Percentiles rank a stretch among this genome's conserved stretches.
Conservation (phyloP, 306 rosid species). For the Sophora flavescens region DNA sequence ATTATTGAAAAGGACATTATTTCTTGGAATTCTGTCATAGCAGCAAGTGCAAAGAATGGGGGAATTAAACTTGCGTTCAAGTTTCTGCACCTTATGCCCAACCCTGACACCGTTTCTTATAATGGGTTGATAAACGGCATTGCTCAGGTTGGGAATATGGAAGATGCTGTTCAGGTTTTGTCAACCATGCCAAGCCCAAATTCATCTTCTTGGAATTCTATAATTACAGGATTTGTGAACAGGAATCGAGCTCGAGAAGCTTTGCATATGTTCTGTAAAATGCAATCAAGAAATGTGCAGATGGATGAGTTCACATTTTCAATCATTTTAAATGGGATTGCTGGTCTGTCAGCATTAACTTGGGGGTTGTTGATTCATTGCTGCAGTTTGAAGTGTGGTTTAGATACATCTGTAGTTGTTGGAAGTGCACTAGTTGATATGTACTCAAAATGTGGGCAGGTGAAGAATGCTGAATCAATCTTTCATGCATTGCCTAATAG, state of each 20-base stretch:
- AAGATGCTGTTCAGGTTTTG: conserved; percentile 62
- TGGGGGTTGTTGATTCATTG: conserved; percentile 77
- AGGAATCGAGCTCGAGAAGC: conserved; percentile 63
- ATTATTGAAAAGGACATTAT: conserved; percentile 56
- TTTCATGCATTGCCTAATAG: conserved; percentile 56
- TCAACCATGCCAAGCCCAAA: conserved; percentile 63
- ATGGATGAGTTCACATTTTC: conserved; percentile 81
- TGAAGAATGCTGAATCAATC: conserved; percentile 57
- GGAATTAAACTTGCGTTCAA: conserved; percentile 55
- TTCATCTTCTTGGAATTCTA: conserved; percentile 80
- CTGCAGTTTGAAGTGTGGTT: conserved; percentile 59
- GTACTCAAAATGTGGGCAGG: conserved; percentile 84
- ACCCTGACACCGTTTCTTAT: conserved; percentile 65
- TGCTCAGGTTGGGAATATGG: conserved; percentile 64
- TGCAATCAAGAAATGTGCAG: conserved; percentile 57
- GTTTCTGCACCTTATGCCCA: conserved; percentile 62
- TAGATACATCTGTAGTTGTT: conserved; percentile 63
- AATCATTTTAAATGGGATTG: conserved; percentile 68
- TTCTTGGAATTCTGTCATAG: conserved; percentile 80
- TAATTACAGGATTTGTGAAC: conserved; percentile 74
- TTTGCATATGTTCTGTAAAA: conserved; percentile 59
- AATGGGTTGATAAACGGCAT: conserved; percentile 73
- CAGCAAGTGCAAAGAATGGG: conserved; percentile 66
- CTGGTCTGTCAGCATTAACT: conserved; percentile 62
- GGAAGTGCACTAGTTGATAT: conserved; percentile 73